Conservation (phyloP, 495 filamentous ascomycete species). For the Tuber borchii region DNA sequence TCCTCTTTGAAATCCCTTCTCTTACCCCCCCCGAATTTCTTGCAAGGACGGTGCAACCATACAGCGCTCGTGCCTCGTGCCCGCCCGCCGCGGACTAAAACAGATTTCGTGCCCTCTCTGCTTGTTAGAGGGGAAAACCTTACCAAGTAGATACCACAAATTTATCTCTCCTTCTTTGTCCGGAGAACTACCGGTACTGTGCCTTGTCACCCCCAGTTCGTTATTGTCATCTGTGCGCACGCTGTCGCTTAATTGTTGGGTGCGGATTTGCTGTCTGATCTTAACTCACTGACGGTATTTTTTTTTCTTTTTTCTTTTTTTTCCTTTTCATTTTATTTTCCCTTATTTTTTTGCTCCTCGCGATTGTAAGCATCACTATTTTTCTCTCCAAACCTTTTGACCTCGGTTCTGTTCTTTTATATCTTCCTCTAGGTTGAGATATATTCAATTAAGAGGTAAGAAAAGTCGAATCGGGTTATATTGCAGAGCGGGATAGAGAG, state of each 20-base stretch:
- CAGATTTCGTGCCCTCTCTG: background rate
- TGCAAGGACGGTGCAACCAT: background rate
- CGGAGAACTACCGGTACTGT: background rate
- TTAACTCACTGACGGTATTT: conserved; percentile 7
- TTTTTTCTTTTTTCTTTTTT: background rate
- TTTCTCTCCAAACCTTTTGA: background rate
- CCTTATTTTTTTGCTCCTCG: background rate
- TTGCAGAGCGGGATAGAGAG: background rate
- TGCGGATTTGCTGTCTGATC: conserved; percentile 6
- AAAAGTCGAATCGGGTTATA: background rate
- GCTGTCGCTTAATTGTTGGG: conserved; percentile 4
- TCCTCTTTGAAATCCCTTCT: conserved; percentile 1
- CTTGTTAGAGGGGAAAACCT: background rate
- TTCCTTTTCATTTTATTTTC: background rate
- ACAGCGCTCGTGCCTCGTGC: background rate
- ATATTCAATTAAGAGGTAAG: background rate
- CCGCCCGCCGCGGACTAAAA: background rate
- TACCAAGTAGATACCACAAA: conserved; percentile 1
- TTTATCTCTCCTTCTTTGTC: background rate
- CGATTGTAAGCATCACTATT: background rate
- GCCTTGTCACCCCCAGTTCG: background rate
- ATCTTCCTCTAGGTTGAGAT: background rate
- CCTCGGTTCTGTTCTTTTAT: background rate
- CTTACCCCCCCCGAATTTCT: background rate
- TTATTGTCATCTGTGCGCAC: conserved; percentile 4